A percentile compares a stretch with the other conserved stretches of the same genome.
Conservation (phyloP, 2,329 filamentous ascomycete genomes). For the Tolypocladium sp. region DNA sequence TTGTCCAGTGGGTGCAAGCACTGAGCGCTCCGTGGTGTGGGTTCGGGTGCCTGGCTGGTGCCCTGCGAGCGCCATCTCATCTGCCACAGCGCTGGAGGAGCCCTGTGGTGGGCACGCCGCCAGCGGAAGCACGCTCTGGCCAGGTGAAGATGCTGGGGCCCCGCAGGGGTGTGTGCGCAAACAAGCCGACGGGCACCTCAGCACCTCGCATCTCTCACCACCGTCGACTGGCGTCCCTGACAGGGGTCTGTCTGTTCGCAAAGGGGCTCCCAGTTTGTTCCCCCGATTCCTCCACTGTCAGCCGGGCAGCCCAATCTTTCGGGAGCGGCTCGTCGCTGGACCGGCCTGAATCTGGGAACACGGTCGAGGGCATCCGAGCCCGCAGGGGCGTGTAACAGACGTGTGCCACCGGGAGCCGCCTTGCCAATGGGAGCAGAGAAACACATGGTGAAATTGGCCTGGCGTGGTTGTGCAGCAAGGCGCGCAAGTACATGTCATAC, state of each 20-base stretch:
- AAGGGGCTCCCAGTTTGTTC: not conserved
- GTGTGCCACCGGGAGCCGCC: not conserved
- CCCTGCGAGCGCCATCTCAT: not conserved
- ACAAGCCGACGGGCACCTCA: not conserved
- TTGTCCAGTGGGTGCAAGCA: not conserved
- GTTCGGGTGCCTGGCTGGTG: not conserved
- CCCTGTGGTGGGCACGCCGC: not conserved
- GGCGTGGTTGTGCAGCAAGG: not conserved
- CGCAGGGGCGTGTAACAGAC: not conserved
- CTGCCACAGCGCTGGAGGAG: not conserved
- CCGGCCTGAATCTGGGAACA: not conserved
- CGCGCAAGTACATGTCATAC: not conserved
- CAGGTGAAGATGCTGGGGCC: not conserved
- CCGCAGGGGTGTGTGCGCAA: not conserved
- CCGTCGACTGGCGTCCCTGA: not conserved
- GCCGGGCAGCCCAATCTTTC: not conserved
- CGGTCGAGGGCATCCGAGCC: not conserved
- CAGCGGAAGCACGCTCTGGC: not conserved
- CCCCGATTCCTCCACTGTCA: not conserved
- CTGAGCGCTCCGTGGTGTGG: not conserved
- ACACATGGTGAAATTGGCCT: not conserved
- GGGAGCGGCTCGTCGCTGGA: not conserved
- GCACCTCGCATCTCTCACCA: not conserved
- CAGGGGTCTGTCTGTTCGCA: not conserved
- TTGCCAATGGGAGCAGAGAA: not conserved